phyloP scores from a whole-genome alignment of 2,329 filamentous ascomycete species.

The Ceratocystis cacaofunesta region DNA sequence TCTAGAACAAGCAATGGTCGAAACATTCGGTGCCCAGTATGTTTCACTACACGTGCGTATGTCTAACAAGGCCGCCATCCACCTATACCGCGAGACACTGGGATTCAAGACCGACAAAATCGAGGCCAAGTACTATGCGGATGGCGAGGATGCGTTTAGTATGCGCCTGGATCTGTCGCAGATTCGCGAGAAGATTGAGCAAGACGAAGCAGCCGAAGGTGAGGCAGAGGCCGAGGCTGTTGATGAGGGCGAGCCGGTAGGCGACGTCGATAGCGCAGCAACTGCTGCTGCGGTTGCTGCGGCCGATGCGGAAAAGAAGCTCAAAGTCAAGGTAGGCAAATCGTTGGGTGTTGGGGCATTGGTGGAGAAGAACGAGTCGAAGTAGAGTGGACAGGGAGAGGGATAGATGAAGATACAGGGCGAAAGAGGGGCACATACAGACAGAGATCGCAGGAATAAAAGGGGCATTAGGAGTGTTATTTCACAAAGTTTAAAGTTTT shows the following conservation, averaged over 20 bases:
- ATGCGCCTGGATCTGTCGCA: conserved; percentile 76
- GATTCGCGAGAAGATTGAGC: conserved; percentile 36
- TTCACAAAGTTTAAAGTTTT: no score
- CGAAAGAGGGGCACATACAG: not conserved
- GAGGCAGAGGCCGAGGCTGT: conserved; percentile 23
- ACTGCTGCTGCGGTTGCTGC: conserved; percentile 19
- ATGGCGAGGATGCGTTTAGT: conserved; percentile 87
- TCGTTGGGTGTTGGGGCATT: conserved; percentile 63
- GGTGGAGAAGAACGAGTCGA: conserved; percentile 44
- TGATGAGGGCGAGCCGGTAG: conserved; percentile 58
- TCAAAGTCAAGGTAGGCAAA: conserved; percentile 74
- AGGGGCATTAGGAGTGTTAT: no score
- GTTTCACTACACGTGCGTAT: conserved; percentile 92
- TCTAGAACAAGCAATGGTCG: conserved; percentile 85
- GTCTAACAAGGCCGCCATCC: conserved; percentile 79
- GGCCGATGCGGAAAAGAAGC: conserved; percentile 42
- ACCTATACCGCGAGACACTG: conserved; percentile 83
- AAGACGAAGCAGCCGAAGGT: conserved; percentile 29
- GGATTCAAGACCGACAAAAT: conserved; percentile 78
- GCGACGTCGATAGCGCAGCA: conserved; percentile 44
- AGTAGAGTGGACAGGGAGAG: not conserved
- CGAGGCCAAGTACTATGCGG: conserved; percentile 86
- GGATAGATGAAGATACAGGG: not conserved
- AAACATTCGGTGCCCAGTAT: conserved; percentile 81
- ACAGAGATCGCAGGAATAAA: no score